These are phyloP conservation scores for Cylindrodendrum hubeiense DNA, from an alignment of 2,329 filamentous ascomycete genomes.

Conservation along the genomic window DNA sequence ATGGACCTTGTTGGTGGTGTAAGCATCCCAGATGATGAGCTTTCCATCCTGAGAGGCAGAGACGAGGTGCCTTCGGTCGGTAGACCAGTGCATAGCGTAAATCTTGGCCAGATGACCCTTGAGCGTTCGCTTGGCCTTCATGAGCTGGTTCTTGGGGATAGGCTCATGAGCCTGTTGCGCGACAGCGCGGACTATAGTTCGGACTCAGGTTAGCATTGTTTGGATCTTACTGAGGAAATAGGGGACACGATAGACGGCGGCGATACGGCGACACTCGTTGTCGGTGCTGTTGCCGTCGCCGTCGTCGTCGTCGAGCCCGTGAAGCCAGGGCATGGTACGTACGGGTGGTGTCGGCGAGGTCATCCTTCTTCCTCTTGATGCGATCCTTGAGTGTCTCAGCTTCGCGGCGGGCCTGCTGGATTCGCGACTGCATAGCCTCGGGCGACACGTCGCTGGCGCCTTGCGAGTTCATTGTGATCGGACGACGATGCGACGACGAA, in stretches of 20 bases:
- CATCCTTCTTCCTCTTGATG: constrained; percentile 99
- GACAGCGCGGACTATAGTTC: constrained; percentile 83
- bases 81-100: constrained; percentile 99
- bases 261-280: background rate
- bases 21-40: constrained; percentile 99
- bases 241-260: background rate
- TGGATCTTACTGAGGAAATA: background rate
- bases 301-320: constrained; percentile 6
- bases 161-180: constrained; percentile 92
- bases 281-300: constrained; percentile 7
- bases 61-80: constrained; percentile 94
- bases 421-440: constrained; percentile 91
- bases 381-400: constrained; percentile 97
- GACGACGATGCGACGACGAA: constrained; percentile 30
- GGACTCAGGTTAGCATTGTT: constrained; percentile 41
- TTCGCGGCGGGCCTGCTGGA: constrained; percentile 93
- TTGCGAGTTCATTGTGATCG: constrained; percentile 66
- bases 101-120: constrained; percentile 99
- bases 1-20: constrained; percentile 99
- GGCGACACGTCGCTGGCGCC: constrained; percentile 74
- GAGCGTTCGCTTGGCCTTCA: constrained; percentile 97
- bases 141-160: constrained; percentile 89
- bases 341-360: constrained; percentile 97
- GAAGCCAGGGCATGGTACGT: constrained; percentile 60
- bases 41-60: constrained; percentile 99